These are phyloP conservation scores for Helminthosporium solani DNA, from an alignment of 2,329 filamentous ascomycete genomes.

Conservation along the genomic window DNA sequence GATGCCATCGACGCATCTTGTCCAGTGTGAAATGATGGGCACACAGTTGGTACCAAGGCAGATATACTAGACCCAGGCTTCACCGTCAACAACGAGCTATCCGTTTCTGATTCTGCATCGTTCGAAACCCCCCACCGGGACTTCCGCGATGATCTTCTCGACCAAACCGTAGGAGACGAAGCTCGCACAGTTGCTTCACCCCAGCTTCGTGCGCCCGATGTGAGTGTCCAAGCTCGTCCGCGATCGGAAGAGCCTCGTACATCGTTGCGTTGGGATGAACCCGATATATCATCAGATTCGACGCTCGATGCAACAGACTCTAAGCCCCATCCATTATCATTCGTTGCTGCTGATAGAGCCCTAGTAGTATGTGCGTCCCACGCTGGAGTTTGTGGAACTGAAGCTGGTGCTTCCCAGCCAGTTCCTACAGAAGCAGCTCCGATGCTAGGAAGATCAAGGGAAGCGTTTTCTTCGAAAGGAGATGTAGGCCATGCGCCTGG, in stretches of 20 bases:
- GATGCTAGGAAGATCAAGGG: background rate
- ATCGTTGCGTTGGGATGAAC: conserved; percentile 1
- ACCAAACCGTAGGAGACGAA: background rate
- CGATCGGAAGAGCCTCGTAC: background rate
- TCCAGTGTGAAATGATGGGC: background rate
- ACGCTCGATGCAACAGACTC: background rate
- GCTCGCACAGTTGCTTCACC: background rate
- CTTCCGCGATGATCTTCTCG: background rate
- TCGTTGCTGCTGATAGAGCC: conserved; percentile 10
- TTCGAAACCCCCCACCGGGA: background rate
- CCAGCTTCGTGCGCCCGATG: background rate
- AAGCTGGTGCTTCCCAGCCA: background rate
- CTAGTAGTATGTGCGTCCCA: conserved; percentile 6
- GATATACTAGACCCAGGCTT: background rate
- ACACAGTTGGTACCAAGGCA: background rate
- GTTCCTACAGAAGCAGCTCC: background rate
- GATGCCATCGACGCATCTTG: background rate
- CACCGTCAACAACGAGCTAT: background rate
- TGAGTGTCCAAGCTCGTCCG: background rate
- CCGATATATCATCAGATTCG: conserved; percentile 19
- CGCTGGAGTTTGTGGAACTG: background rate
- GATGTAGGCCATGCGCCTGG: conserved; percentile 31
- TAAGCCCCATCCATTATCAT: conserved; percentile 15
- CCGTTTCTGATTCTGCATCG: background rate
- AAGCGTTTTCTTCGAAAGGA: conserved; percentile 4